Evolutionary conservation across 2,329 filamentous ascomycete species (phyloP).

Genomic region (Magnaporthales sp.): DNA sequence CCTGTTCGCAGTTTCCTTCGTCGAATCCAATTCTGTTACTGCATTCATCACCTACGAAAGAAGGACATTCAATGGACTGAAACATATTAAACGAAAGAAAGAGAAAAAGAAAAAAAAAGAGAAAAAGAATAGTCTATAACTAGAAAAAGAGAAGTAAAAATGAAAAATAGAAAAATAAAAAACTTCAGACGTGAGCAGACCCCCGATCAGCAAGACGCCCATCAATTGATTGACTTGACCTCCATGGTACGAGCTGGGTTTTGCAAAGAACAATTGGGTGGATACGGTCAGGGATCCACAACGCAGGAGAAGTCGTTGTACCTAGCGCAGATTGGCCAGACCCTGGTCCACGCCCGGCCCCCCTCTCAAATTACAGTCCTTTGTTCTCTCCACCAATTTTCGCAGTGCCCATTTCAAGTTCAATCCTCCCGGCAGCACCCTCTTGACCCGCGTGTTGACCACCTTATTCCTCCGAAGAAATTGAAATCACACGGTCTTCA

Average conservation of each 20-base stretch:
- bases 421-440: not conserved
- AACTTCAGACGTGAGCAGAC: not conserved
- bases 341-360: not conserved
- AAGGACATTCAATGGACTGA: not conserved
- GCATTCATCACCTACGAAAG: not conserved
- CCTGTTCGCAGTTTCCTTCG: not conserved
- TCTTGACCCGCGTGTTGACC: not conserved
- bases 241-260: not conserved
- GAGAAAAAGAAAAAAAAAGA: not conserved
- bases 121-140: too few relatives aligned
- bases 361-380: conserved; percentile 1
- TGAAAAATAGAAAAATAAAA: not conserved
- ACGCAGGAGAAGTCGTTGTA: not conserved
- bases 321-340: not conserved
- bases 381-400: conserved; percentile 3
- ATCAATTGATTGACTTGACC: not conserved
- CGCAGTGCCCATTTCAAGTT: not conserved
- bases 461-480: not conserved
- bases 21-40: not conserved
- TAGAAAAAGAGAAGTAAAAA: not conserved
- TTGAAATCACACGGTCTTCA: not conserved
- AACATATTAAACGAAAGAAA: not conserved
- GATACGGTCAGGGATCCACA: not conserved
- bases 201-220: not conserved
- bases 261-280: not conserved